Base-by-base conservation (phyloP, 139 green algal genomes). In the Mesotaenium endlicherianum region DNA sequence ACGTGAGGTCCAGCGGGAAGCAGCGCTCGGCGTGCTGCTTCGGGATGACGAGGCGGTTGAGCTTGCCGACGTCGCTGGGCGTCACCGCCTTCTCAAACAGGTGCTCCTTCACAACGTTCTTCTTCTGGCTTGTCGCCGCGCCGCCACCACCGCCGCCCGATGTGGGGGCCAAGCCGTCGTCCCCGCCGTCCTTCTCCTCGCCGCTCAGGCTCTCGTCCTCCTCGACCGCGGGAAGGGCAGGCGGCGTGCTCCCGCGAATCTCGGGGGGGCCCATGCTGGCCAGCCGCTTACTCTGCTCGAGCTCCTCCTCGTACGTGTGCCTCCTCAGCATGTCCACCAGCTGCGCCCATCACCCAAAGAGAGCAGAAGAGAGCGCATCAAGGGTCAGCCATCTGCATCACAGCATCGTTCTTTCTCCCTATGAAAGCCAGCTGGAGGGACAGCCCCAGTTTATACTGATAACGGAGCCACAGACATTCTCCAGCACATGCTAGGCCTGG, bases 21-120 rank as follows among this genome's bases (percentile, higher is more conserved):
- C 77, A 88, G 14, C 83, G 26, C 78, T 88, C 83, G 1, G 83
- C 83, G 60, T 88, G 78, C 47, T 86, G 83, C 50, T 88, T 88
- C 47, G 83, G 83, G 31, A 88, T 87, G 2, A 88, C 83, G 36
- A 88, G 78, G 11, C 83, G 83, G 40, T 88, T 88, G 26, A 88
- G 60, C 78, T 88, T 88, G 17, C 83, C 83, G 16, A 88, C 83
- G 42, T 88, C 83, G 8, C 78, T 87, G 3, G 83, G 83, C 11
- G 83, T 88, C 40, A 88, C 78, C 44, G 58, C 38, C 60, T 88
- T 88, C 50, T 88, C 83, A 75, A 88, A 88, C 43, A 88, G 72
- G n/a, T 45, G 80, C 69, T 83, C 68, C 49, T 84, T 84, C 30
- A 43, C 38, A 76, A 79, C 47, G 11, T 60, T 31, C 41, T 79